Evolutionary conservation across 75 land plant species (phyloP).

Genomic region (Sequoia sempervirens): DNA sequence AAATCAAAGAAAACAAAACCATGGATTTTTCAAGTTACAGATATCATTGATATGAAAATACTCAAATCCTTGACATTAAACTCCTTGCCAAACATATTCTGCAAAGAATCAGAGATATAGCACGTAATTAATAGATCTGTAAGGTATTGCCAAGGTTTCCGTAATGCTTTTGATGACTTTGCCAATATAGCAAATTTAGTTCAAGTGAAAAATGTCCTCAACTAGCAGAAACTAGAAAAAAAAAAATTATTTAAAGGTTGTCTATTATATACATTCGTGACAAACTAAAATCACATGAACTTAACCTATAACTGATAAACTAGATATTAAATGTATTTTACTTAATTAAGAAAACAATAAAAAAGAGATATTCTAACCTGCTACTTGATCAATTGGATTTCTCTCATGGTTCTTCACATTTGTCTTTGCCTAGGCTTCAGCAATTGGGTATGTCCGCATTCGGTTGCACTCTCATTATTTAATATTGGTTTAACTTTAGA

Average conservation of each 20-base stretch:
- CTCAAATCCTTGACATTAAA: constrained; percentile 1
- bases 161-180: not conserved
- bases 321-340: not conserved
- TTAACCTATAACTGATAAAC: not conserved
- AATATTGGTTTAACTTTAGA: too few species aligned
- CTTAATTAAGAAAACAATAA: too few species aligned
- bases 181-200: not conserved
- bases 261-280: not conserved
- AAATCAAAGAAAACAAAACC: not conserved
- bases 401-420: not conserved
- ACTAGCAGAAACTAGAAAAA: not conserved
- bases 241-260: not conserved
- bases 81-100: not conserved
- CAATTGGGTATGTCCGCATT: not conserved
- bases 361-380: not conserved
- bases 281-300: not conserved
- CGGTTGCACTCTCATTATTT: too few species aligned
- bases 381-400: not conserved
- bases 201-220: not conserved
- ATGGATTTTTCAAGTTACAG: constrained; percentile 62
- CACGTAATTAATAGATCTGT: not conserved
- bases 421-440: not conserved
- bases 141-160: not conserved
- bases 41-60: constrained; percentile 26
- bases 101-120: constrained; percentile 5